Evolutionary conservation across 208 protist genomes (phyloP), one percentile per base, ranked within the genome.

Genomic region (Entamoeba dispar): DNA sequence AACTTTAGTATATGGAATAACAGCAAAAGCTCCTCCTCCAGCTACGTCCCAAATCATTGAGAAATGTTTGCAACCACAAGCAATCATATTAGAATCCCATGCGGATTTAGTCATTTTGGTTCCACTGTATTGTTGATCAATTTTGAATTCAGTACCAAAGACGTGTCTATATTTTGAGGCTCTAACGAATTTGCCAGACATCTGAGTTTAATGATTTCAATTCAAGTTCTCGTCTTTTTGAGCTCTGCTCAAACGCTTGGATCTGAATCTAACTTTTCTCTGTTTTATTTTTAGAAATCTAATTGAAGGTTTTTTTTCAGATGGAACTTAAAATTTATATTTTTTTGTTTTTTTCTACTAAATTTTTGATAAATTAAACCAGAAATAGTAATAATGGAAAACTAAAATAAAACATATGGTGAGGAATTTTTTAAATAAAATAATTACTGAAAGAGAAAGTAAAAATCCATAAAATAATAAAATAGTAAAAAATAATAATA

Each of bases 1-100:
- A 91, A 43, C 47, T 10, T 93, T 7, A n/a, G 94, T 92, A 19
- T 93, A 49, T 34, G 86, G 69, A 49, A 96, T 8, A 22, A 97
- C 96, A 49, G 93, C 93, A 92, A 97, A 96, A 77, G 95, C 94
- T 93, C 96, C 96, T 93, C 96, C 96, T 92, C 96, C 96, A 52
- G 77, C 94, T 61, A 94, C 91, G n/a, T 96, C 93, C 94, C 96
- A 96, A 43, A 94, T 93, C 34, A 97, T 92, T 47, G 95, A 96
- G 90, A 97, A 92, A 93, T 94, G 96, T 90, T 94, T 95, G 19
- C 94, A 61, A 94, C 97, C 97, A 90, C 94, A 94, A 31, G 90
- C 92, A 91, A 96, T 93, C 50, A 95, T 96, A 93, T 96, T 96
- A 31, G 94, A 94, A 50, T 97, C 96, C 93, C 94, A 96, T 15